Conservation (phyloP, 495 filamentous ascomycete species). For the Geoglossum glabrum region DNA sequence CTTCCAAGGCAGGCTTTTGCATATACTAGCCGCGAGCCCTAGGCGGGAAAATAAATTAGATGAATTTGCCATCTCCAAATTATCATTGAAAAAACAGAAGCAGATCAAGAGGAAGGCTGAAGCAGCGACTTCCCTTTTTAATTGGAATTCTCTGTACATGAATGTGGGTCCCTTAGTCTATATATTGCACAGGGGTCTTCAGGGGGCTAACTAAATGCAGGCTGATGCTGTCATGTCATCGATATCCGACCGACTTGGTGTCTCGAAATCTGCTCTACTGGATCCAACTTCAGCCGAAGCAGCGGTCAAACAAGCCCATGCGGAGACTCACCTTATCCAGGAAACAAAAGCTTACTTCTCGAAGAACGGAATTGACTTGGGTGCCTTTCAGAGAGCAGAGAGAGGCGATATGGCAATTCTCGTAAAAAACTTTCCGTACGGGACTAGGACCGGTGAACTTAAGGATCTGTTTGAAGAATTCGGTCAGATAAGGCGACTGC, state of each 20-base stretch:
- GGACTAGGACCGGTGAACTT: constrained; percentile 48
- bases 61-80: constrained; percentile 66
- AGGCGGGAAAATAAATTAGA: constrained; percentile 69
- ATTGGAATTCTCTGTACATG: constrained; percentile 97
- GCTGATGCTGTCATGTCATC: constrained; percentile 82
- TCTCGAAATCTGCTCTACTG: constrained; percentile 74
- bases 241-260: constrained; percentile 64
- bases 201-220: constrained; percentile 16
- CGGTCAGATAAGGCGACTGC: constrained; percentile 50
- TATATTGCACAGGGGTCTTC: background rate
- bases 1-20: constrained; percentile 80
- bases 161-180: constrained; percentile 35
- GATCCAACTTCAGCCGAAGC: constrained; percentile 88
- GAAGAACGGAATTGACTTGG: constrained; percentile 69
- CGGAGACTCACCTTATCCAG: constrained; percentile 89
- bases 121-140: constrained; percentile 58
- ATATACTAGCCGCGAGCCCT: constrained; percentile 61
- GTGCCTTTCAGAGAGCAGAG: constrained; percentile 66
- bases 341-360: constrained; percentile 85
- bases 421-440: constrained; percentile 85
- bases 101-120: constrained; percentile 65
- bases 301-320: constrained; percentile 87
- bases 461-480: constrained; percentile 46
- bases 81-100: constrained; percentile 87
- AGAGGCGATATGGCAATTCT: constrained; percentile 76